Evolutionary conservation across 805 yeast genomes (phyloP).

Genomic region (Kodamaea jinghongensis): DNA sequence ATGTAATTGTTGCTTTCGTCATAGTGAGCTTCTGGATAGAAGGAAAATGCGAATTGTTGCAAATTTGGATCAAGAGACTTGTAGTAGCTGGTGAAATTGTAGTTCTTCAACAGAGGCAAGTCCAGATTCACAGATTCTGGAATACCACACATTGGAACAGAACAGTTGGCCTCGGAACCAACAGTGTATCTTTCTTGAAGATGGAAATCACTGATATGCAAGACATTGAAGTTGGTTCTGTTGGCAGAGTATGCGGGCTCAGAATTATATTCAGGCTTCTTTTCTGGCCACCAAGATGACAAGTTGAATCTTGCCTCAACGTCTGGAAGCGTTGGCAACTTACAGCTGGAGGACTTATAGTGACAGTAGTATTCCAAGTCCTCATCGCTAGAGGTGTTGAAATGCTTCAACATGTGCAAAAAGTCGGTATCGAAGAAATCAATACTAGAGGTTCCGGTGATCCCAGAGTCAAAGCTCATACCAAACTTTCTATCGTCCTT

Average conservation of each 20-base stretch:
- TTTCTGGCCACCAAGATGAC: conserved; percentile 37
- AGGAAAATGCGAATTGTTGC: conserved; percentile 18
- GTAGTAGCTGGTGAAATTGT: conserved; percentile 32
- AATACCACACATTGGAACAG: conserved; percentile 59
- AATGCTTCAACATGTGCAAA: conserved; percentile 32
- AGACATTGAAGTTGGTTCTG: conserved; percentile 50
- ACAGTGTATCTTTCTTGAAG: conserved; percentile 51
- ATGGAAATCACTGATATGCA: conserved; percentile 69
- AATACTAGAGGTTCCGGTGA: conserved; percentile 24
- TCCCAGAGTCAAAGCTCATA: conserved; percentile 21
- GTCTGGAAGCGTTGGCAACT: conserved; percentile 51
- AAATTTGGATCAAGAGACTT: conserved; percentile 12
- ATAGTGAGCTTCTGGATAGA: conserved; percentile 33
- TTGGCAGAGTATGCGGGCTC: conserved; percentile 29
- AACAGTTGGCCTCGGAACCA: conserved; percentile 59
- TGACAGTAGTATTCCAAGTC: conserved; percentile 55
- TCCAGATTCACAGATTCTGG: conserved; percentile 43
- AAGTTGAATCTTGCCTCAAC: conserved; percentile 36
- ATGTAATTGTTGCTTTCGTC: conserved; percentile 22
- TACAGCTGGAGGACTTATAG: conserved; percentile 42
- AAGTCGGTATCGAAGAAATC: conserved; percentile 40
- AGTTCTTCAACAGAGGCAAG: conserved; percentile 16
- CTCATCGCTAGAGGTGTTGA: conserved; percentile 36
- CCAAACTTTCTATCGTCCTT: conserved; percentile 11
- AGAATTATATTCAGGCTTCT: conserved; percentile 21